These are phyloP conservation scores for Apiospora kogelbergensis DNA, from an alignment of 2,329 filamentous ascomycete genomes.

Conservation along the genomic window DNA sequence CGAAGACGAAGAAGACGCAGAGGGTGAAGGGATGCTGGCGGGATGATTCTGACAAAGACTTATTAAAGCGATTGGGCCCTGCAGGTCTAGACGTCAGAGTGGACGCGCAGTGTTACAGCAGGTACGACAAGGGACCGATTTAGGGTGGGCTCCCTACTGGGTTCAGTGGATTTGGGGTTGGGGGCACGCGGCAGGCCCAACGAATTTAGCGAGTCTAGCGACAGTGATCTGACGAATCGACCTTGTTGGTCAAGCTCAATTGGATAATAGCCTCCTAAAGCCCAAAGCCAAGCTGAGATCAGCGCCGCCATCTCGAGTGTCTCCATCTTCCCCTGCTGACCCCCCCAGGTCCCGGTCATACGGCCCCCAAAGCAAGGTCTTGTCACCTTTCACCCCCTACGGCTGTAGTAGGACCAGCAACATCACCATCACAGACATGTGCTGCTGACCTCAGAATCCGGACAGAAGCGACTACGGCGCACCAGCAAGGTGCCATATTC, in stretches of 20 bases:
- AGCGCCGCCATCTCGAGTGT: not conserved
- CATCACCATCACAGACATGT: not conserved
- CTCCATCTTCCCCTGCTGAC: not conserved
- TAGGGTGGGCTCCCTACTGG: too few species aligned
- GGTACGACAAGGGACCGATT: not conserved
- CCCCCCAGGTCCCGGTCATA: not conserved
- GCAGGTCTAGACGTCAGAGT: not conserved
- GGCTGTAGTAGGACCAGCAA: not conserved
- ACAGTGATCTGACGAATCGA: constrained; percentile 1
- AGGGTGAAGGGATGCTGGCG: not conserved
- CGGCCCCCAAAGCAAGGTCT: not conserved
- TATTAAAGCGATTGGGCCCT: not conserved
- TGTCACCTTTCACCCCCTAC: not conserved
- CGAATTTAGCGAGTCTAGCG: not conserved
- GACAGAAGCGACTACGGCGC: not conserved
- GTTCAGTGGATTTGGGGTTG: not conserved
- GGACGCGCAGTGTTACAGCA: not conserved
- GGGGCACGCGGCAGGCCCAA: not conserved
- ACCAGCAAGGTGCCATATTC: not conserved
- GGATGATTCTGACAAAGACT: not conserved
- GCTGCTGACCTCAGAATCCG: not conserved
- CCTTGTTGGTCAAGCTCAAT: not conserved
- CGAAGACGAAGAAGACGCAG: not conserved
- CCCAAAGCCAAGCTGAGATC: not conserved
- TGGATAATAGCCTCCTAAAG: too few species aligned